Evolutionary conservation across 495 filamentous ascomycete genomes (phyloP), one percentile per base, ranked within the genome.

Genomic region (Annulohypoxylon stygium): DNA sequence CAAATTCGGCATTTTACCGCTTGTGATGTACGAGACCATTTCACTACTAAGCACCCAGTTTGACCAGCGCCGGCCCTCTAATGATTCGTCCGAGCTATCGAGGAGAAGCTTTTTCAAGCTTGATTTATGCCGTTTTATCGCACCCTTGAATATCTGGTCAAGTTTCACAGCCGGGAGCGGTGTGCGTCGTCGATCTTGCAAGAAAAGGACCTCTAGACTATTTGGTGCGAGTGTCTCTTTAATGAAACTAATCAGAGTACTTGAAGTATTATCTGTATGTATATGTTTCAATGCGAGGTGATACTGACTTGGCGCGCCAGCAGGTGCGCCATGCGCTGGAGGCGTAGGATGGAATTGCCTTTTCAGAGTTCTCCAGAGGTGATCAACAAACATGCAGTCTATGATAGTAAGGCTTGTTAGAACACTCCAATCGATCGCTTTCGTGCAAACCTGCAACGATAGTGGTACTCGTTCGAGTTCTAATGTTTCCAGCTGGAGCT

Each of bases 211-310:
- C 80, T 98, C 93, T 9, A 98, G 82, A 2, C 89, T 91, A 78
- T 98, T 93, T 1, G 95, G 95, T 26, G 90, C 92, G 33, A 97
- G 86, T 0, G 93, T 90, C 69, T 97, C 93, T 65, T 91, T 93
- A 59, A 97, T 86, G 75, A 97, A 97, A 7, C 86, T 83, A 45
- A 97, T 88, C n/a, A 98, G 81, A 23, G 90, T 86, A 18, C 88
- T 81, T 0, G 93, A 94, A n/a, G 95, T 92, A 10, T 83, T 83
- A 77, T 97, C 93, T 0, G 93, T 97, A 69, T 97, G 93, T 11
- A 98, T 86, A 69, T 91, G 88, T 78, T 92, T 95, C 51, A 98
- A 81, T 0, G 88, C 89, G 5, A 98, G 81, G 34, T 86, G 84
- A 75, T 93, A 97, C 36, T 93, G 89, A 4, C 79, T 65, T 4